These are phyloP conservation scores for Cryptococcus jaspeensis DNA, from an alignment of 1,284 basidiomycete species.

Conservation along the genomic window DNA sequence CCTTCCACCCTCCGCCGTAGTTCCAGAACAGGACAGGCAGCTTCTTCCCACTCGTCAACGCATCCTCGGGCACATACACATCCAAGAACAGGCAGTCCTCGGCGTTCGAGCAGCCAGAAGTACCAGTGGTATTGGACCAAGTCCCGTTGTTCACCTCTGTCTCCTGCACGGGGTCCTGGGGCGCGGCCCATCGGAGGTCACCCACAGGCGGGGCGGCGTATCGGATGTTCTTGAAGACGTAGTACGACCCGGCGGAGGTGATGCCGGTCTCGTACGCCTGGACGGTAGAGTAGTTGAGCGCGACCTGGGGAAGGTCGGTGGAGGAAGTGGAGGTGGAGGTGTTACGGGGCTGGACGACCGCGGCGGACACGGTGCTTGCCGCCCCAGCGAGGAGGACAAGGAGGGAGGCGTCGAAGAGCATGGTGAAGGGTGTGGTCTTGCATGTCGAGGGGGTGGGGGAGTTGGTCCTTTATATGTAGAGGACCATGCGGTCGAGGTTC, in stretches of 20 bases:
- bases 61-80: slow-evolving; percentile 20
- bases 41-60: slow-evolving; percentile 15
- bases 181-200: slow-evolving; percentile 12
- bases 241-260: slow-evolving; percentile 1
- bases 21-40: slow-evolving; percentile 42
- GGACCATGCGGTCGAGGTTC: too few species aligned
- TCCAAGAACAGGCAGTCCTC: slow-evolving; percentile 32
- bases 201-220: slow-evolving; percentile 58
- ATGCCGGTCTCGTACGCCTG: slow-evolving; percentile 2
- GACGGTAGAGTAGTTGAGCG: slow-evolving; percentile 7
- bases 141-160: slow-evolving; percentile 5
- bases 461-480: too few species aligned
- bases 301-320: not conserved
- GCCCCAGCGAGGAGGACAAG: not conserved
- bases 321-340: not conserved
- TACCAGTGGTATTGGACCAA: not conserved
- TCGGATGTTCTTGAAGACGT: slow-evolving; percentile 57
- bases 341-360: not conserved
- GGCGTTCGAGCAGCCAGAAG: not conserved
- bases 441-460: too few species aligned
- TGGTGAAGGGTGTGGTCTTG: not conserved
- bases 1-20: slow-evolving; percentile 30
- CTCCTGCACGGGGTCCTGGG: slow-evolving; percentile 5
- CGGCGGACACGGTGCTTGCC: not conserved
- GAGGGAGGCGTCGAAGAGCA: not conserved